phyloP scores from a whole-genome alignment of 768 basidiomycete species.

The Hypsizygus marmoreus region DNA sequence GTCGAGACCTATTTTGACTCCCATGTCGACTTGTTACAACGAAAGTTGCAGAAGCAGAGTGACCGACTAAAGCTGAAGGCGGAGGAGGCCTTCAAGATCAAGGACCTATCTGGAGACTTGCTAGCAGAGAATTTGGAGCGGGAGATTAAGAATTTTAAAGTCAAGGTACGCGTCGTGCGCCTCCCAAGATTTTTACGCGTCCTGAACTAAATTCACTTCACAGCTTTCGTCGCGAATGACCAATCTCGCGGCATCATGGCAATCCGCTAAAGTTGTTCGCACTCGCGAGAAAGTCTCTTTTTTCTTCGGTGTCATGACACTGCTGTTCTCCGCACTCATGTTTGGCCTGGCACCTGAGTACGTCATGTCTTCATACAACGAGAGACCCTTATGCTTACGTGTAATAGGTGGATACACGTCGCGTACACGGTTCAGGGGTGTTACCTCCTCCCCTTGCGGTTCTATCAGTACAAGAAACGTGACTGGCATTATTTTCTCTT shows the following conservation, averaged over 20 bases:
- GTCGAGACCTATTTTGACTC: constrained; percentile 96
- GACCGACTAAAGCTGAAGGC: constrained; percentile 82
- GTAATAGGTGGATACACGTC: constrained; percentile 81
- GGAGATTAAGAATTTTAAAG: constrained; percentile 83
- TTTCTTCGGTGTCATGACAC: constrained; percentile 90
- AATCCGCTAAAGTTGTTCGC: constrained; percentile 85
- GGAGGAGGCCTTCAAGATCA: constrained; percentile 77
- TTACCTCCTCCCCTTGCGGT: constrained; percentile 81
- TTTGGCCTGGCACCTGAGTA: constrained; percentile 89
- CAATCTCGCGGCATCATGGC: constrained; percentile 81
- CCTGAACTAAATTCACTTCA: constrained; percentile 2
- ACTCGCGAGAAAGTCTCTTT: constrained; percentile 88
- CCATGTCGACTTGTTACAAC: constrained; percentile 78
- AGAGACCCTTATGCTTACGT: constrained; percentile 14
- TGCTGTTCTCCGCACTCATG: constrained; percentile 81
- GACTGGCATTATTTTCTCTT: constrained; percentile 95
- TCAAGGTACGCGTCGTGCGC: constrained; percentile 58
- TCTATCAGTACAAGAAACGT: constrained; percentile 88
- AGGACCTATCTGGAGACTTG: constrained; percentile 60
- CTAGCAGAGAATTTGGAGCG: constrained; percentile 80
- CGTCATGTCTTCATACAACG: constrained; percentile 31
- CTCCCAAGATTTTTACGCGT: constrained; percentile 7
- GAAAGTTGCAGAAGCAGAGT: constrained; percentile 84
- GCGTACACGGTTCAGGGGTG: constrained; percentile 79
- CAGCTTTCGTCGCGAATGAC: constrained; percentile 84